Evolutionary conservation across 2,329 filamentous ascomycete genomes (phyloP).

Genomic region (Scolecobasidium constrictum): DNA sequence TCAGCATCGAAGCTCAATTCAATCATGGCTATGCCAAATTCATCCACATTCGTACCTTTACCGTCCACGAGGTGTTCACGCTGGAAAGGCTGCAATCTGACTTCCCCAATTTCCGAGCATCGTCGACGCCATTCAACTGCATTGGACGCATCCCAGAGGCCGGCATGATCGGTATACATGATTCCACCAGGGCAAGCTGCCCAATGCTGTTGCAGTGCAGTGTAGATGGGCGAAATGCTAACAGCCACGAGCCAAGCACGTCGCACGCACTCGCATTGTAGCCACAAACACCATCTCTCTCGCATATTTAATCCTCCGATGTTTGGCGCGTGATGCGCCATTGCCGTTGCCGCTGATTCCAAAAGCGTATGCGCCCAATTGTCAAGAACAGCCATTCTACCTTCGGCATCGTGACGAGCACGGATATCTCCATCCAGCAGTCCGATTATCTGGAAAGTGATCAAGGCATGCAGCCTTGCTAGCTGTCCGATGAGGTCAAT

Average conservation of each 20-base stretch:
- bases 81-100: too few relatives aligned
- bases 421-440: slow-evolving; percentile 42
- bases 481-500: slow-evolving; percentile 11
- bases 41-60: too few relatives aligned
- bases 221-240: background rate
- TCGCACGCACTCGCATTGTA: background rate
- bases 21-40: too few relatives aligned
- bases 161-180: too few relatives aligned
- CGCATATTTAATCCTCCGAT: background rate
- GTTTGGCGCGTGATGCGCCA: background rate
- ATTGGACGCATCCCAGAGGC: too few relatives aligned
- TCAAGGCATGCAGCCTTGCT: slow-evolving; percentile 33
- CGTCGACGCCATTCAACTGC: too few relatives aligned
- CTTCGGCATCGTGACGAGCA: slow-evolving; percentile 28
- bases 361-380: background rate
- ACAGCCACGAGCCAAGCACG: background rate
- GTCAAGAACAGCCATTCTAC: slow-evolving; percentile 1
- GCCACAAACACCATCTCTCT: background rate
- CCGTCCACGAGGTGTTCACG: too few relatives aligned
- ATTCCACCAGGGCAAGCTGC: too few relatives aligned
- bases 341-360: background rate
- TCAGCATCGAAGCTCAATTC: too few relatives aligned
- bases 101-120: too few relatives aligned
- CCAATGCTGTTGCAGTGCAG: too few relatives aligned
- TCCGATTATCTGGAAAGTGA: slow-evolving; percentile 40